phyloP scores from a whole-genome alignment of 805 yeast genomes.

The Starmerella floris region DNA sequence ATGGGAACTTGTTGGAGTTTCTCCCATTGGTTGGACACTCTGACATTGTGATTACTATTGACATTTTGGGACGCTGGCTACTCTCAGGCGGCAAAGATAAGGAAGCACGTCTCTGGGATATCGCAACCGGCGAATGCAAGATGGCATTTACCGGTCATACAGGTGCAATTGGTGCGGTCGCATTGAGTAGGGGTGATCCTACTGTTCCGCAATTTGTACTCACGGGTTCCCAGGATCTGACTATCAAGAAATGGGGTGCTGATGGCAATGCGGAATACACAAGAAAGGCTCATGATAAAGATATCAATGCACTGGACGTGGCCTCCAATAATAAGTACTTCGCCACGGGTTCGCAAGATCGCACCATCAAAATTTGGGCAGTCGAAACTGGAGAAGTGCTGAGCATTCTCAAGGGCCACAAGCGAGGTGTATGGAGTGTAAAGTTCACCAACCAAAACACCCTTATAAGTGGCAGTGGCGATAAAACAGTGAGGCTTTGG shows the following conservation, averaged over 20 bases:
- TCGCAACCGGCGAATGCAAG: conserved; percentile 33
- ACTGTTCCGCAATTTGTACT: conserved; percentile 51
- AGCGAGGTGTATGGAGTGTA: conserved; percentile 89
- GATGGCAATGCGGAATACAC: conserved; percentile 56
- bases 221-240: conserved; percentile 76
- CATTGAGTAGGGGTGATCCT: conserved; percentile 40
- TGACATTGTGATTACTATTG: conserved; percentile 72
- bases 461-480: conserved; percentile 77
- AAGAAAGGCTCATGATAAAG: conserved; percentile 92
- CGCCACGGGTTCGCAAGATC: conserved; percentile 92
- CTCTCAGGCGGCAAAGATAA: conserved; percentile 87
- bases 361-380: conserved; percentile 83
- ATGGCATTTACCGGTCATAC: conserved; percentile 76
- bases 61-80: conserved; percentile 74
- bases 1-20: conserved; percentile 23
- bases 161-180: conserved; percentile 71
- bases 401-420: conserved; percentile 79
- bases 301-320: conserved; percentile 76
- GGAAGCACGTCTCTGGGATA: conserved; percentile 72
- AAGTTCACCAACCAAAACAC: conserved; percentile 65
- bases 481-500: conserved; percentile 84
- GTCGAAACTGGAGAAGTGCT: conserved; percentile 71
- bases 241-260: conserved; percentile 73
- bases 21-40: conserved; percentile 67
- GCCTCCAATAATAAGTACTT: conserved; percentile 81